Base-by-base conservation (phyloP, 345 rosid genomes). In the Isatis tinctoria region DNA sequence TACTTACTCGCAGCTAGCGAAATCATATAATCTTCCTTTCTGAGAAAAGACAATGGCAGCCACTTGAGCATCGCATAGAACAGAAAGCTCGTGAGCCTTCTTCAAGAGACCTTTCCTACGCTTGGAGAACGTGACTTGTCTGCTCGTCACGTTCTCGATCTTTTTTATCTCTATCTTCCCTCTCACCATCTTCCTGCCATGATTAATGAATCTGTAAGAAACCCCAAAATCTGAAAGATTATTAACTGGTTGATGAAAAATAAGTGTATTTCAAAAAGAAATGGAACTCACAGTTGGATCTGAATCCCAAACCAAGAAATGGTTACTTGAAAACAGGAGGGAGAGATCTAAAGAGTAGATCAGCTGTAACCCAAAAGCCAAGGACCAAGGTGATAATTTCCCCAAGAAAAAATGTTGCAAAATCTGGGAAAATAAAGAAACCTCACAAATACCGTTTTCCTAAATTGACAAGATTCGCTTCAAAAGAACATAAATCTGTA, bases 81-180 rank as follows among this genome's bases (percentile, higher is more conserved):
- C 82, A 5, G 87, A 84, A 43, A 86, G 81, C 85, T 86, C 90
- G 45, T 47, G 61, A 63, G 90, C 87, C 60, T 86, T 86, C 86
- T 86, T 86, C 67, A 86, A 18, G 39, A 86, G 75, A 52, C 89
- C 89, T 20, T 44, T 84, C 73, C 83, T 79, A 28, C 89, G 78
- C 72, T 86, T 86, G 3, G 83, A 82, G 67, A 86, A 86, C 6
- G 87, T 80, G 70, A 83, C 90, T 75, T 84, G 90, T 60, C 87
- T 68, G 79, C 86, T 82, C 8, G 83, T 63, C 11, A 54, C 41
- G 64, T 82, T 82, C 78, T 86, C 90, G 32, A 86, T 86, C 72
- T 72, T 76, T 71, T 60, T 84, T 75, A 86, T 78, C 70, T 86
- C 49, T 54, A 81, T 53, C 74, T 82, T 86, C 14, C 90, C 86